phyloP scores from a whole-genome alignment of 2,329 filamentous ascomycete species.

The Grosmannia huntii region DNA sequence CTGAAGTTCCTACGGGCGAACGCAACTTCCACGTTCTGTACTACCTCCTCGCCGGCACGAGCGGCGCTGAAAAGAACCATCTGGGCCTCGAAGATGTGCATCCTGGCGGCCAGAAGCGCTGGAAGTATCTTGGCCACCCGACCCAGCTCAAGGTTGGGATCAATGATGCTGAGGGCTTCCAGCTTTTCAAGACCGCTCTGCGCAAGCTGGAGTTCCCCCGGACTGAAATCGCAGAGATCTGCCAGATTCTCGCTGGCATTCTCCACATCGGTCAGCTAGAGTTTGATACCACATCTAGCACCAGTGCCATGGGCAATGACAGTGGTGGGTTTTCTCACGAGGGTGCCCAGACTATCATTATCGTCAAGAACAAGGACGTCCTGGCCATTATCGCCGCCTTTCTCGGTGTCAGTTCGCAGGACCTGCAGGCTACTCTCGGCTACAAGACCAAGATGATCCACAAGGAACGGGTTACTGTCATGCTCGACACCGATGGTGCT shows the following conservation, averaged over 20 bases:
- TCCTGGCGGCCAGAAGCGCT: conserved; percentile 55
- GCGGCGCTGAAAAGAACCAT: conserved; percentile 78
- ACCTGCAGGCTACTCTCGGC: conserved; percentile 77
- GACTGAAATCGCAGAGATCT: conserved; percentile 90
- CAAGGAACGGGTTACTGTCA: conserved; percentile 93
- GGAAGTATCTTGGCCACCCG: conserved; percentile 92
- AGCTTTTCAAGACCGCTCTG: conserved; percentile 92
- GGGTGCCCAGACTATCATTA: conserved; percentile 72
- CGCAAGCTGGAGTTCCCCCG: conserved; percentile 89
- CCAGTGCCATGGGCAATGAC: conserved; percentile 69
- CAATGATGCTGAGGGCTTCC: conserved; percentile 90
- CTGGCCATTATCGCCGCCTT: conserved; percentile 84
- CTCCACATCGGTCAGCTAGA: conserved; percentile 97
- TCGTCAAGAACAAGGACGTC: conserved; percentile 88
- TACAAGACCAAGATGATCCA: conserved; percentile 97
- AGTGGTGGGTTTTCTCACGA: conserved; percentile 95
- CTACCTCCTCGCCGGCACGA: conserved; percentile 88
- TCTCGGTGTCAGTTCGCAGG: conserved; percentile 67
- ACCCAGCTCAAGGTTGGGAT: conserved; percentile 95
- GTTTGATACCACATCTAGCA: conserved; percentile 72
- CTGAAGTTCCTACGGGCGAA: conserved; percentile 87
- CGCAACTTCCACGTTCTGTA: conserved; percentile 94
- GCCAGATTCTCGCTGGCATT: conserved; percentile 84
- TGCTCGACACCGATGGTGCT: conserved; percentile 87
- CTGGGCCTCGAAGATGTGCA: conserved; percentile 46